phyloP scores from a whole-genome alignment of 106 monocot genomes.

The Acorus gramineus region DNA sequence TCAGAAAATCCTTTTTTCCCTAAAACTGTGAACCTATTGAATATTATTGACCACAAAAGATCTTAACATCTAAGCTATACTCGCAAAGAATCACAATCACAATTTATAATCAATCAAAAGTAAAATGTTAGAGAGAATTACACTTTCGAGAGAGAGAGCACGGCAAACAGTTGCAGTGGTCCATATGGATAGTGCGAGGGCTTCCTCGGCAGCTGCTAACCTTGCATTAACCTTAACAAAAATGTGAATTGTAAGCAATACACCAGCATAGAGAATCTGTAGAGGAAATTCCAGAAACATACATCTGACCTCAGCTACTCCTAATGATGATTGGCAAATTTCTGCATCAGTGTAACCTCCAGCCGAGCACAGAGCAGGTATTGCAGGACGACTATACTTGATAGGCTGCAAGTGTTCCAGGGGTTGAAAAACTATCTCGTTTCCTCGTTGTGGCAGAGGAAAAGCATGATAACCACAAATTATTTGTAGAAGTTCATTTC shows the following conservation, averaged over 20 bases:
- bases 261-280: neutral
- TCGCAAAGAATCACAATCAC: neutral
- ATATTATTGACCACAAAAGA: neutral
- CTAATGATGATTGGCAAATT: conserved; percentile 16
- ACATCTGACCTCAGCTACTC: conserved; percentile 52
- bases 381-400: conserved; percentile 49
- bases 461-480: conserved; percentile 84
- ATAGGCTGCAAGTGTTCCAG: conserved; percentile 84
- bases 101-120: neutral
- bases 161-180: conserved; percentile 76
- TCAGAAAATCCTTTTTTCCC: neutral
- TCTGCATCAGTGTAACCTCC: conserved; percentile 21
- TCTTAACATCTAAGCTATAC: neutral
- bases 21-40: neutral
- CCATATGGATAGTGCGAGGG: conserved; percentile 87
- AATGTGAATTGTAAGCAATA: neutral
- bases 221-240: conserved; percentile 50
- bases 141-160: conserved; percentile 85
- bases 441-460: conserved; percentile 56
- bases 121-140: conserved; percentile 27
- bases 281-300: neutral
- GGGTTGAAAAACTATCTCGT: conserved; percentile 84
- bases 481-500: conserved; percentile 81
- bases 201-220: conserved; percentile 91
- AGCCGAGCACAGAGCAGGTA: conserved; percentile 34